These are phyloP conservation scores for Sphagnum fallax DNA, from an alignment of 228 moss, liverwort and hornwort genomes.

Conservation along the genomic window DNA sequence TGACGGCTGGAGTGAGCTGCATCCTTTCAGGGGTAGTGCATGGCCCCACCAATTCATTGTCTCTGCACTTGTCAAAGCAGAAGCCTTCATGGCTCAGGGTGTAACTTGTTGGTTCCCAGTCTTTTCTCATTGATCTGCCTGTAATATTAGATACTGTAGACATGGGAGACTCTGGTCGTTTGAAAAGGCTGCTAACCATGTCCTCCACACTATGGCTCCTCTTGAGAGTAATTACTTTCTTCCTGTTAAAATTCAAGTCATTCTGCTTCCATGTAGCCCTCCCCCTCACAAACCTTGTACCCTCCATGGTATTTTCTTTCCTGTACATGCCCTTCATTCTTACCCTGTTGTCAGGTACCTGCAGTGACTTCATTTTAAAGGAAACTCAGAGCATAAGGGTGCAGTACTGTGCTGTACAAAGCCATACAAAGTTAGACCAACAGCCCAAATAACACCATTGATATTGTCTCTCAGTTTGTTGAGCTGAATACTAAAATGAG, in stretches of 20 bases:
- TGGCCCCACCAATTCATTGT: not conserved
- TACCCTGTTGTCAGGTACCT: not conserved
- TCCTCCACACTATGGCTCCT: not conserved
- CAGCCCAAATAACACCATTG: too few relatives aligned
- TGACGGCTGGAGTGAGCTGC: not conserved
- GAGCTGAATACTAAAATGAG: too few relatives aligned
- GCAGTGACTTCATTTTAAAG: not conserved
- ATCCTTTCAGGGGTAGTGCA: not conserved
- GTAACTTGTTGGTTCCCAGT: not conserved
- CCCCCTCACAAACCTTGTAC: not conserved
- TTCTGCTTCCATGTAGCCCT: not conserved
- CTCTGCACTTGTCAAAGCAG: not conserved
- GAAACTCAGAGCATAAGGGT: too few relatives aligned
- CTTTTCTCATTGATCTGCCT: not conserved
- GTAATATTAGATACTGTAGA: not conserved
- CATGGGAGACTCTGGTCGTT: not conserved
- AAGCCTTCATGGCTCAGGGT: not conserved
- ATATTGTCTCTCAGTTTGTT: too few relatives aligned
- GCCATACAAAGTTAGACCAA: too few relatives aligned
- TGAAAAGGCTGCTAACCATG: not conserved
- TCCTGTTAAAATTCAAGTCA: not conserved
- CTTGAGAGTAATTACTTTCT: not conserved
- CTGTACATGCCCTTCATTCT: not conserved
- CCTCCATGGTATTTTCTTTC: not conserved
- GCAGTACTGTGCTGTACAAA: too few relatives aligned